Percentiles rank a stretch among this genome's conserved stretches.
Evolutionary conservation across 495 filamentous ascomycete genomes (phyloP).

Genomic region (Trichoderma virens): DNA sequence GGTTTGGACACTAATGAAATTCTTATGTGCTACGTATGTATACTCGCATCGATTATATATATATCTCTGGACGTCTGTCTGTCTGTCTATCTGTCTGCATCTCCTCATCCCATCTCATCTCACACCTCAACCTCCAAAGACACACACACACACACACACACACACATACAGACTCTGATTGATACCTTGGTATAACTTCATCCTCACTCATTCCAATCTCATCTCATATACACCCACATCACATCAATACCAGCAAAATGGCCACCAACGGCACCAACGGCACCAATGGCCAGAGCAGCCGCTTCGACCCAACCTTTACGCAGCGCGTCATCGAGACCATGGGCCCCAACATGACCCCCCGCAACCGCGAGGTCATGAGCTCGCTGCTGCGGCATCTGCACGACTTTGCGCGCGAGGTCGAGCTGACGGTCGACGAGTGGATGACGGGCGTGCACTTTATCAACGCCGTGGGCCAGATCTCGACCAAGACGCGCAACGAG

Average conservation of each 20-base stretch:
- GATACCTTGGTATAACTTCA: neutral
- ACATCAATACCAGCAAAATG: constrained; percentile 13
- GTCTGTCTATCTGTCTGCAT: too few relatives aligned
- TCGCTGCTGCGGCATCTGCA: constrained; percentile 68
- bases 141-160: too few relatives aligned
- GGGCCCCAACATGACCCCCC: constrained; percentile 62
- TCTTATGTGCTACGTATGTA: too few relatives aligned
- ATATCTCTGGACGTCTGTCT: too few relatives aligned
- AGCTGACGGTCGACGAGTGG: constrained; percentile 75
- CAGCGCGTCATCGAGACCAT: constrained; percentile 65
- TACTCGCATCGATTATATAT: too few relatives aligned
- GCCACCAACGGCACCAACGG: constrained; percentile 22
- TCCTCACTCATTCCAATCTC: neutral
- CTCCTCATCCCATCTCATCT: too few relatives aligned
- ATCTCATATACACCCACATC: neutral
- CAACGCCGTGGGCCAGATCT: constrained; percentile 46
- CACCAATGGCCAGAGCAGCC: constrained; percentile 19
- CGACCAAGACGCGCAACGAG: constrained; percentile 46
- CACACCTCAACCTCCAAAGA: too few relatives aligned
- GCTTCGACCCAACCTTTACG: constrained; percentile 72
- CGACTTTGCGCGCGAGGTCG: constrained; percentile 76
- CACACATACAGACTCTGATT: neutral
- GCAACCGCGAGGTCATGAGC: constrained; percentile 57
- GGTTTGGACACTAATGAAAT: too few relatives aligned
- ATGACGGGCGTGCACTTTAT: constrained; percentile 62